These are phyloP conservation scores for Suillus occidentalis DNA, from an alignment of 768 basidiomycete species.

Conservation along the genomic window DNA sequence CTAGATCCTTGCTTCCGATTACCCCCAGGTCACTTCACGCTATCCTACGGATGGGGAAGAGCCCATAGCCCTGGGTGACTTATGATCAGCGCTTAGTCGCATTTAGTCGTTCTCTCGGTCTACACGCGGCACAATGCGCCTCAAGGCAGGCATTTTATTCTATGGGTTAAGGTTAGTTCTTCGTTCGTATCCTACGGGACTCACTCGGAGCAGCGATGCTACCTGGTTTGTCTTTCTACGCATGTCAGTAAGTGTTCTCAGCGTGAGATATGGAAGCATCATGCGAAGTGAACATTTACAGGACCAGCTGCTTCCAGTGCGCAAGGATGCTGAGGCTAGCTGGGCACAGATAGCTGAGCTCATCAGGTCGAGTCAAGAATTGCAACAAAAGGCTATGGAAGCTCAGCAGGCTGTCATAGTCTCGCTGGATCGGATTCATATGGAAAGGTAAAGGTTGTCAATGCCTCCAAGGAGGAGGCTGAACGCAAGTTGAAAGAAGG, in stretches of 20 bases:
- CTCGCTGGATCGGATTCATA: not conserved
- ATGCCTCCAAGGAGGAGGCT: conserved; percentile 15
- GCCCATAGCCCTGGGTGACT: not conserved
- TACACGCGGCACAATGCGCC: not conserved
- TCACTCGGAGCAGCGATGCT: not conserved
- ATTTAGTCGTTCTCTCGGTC: not conserved
- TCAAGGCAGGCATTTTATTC: not conserved
- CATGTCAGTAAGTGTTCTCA: not conserved
- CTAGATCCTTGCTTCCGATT: not conserved
- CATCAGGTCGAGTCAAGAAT: not conserved
- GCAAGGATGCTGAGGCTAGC: not conserved
- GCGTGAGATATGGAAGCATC: not conserved
- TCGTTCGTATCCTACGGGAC: not conserved
- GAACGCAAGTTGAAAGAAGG: conserved; percentile 23
- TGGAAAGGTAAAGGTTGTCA: conserved; percentile 7
- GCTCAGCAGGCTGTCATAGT: not conserved
- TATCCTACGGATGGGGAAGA: not conserved
- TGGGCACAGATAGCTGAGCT: not conserved
- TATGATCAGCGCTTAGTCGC: not conserved
- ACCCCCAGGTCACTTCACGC: not conserved
- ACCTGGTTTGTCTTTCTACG: not conserved
- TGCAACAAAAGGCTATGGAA: not conserved
- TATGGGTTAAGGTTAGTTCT: not conserved
- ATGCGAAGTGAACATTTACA: not conserved
- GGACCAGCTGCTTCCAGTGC: not conserved